phyloP scores from a whole-genome alignment of 495 filamentous ascomycete species.

The Antarctomyces pellizariae region DNA sequence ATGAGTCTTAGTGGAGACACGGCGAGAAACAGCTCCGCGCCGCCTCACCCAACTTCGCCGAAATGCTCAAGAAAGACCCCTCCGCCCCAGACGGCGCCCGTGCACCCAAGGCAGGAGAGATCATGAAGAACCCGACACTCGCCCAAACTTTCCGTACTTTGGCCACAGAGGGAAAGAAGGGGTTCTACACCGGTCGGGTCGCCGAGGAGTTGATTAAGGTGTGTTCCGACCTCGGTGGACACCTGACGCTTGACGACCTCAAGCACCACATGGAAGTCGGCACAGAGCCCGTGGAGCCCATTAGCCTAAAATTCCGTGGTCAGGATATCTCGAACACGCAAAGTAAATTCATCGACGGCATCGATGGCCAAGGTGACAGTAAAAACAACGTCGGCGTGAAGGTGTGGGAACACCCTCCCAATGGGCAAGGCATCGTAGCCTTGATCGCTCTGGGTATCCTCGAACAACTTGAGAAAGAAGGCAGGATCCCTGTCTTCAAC shows the following conservation, averaged over 20 bases:
- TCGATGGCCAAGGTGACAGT: slow-evolving; percentile 18
- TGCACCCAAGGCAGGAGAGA: slow-evolving; percentile 59
- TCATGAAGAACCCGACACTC: slow-evolving; percentile 65
- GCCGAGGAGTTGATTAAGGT: slow-evolving; percentile 63
- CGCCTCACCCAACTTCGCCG: slow-evolving; percentile 61
- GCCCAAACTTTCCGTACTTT: slow-evolving; percentile 64
- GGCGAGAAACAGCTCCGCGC: slow-evolving; percentile 33
- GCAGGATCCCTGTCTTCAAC: slow-evolving; percentile 44
- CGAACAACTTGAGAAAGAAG: slow-evolving; percentile 51
- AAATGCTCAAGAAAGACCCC: slow-evolving; percentile 59
- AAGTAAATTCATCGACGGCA: slow-evolving; percentile 18
- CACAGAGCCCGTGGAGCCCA: slow-evolving; percentile 57
- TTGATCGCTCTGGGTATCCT: slow-evolving; percentile 85
- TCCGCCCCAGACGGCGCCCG: slow-evolving; percentile 36
- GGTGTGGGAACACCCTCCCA: slow-evolving; percentile 94
- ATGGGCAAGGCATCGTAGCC: slow-evolving; percentile 89
- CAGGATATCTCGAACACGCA: slow-evolving; percentile 30
- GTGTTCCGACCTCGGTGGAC: slow-evolving; percentile 49
- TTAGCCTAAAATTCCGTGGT: slow-evolving; percentile 53
- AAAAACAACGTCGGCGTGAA: slow-evolving; percentile 37
- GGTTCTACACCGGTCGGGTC: slow-evolving; percentile 74
- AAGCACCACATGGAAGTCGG: slow-evolving; percentile 47
- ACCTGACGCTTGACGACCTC: slow-evolving; percentile 60
- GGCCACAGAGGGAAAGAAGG: slow-evolving; percentile 59
- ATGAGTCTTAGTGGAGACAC: slow-evolving; percentile 33